These are phyloP conservation scores for Leccinum pseudoinsigne DNA, from an alignment of 1,284 basidiomycete genomes.

Conservation along the genomic window DNA sequence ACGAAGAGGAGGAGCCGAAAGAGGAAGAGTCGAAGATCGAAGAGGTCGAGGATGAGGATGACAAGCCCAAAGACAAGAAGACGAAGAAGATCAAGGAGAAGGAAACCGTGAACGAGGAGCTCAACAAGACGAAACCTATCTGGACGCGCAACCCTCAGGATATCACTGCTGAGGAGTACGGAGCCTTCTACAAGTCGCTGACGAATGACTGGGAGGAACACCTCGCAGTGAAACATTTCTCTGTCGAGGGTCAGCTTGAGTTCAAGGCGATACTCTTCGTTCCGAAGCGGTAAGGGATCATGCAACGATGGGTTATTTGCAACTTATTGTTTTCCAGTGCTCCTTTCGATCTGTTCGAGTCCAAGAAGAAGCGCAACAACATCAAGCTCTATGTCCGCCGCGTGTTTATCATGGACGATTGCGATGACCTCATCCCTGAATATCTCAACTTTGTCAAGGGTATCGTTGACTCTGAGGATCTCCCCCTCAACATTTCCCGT, in stretches of 20 bases:
- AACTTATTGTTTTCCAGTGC: conserved; percentile 52
- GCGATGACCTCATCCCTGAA: conserved; percentile 99
- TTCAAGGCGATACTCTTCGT: conserved; percentile 99
- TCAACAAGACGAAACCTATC: conserved; percentile 99
- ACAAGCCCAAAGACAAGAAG: conserved; percentile 92
- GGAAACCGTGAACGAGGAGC: conserved; percentile 91
- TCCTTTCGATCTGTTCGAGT: conserved; percentile 99
- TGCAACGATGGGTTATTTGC: not conserved
- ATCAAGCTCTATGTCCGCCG: conserved; percentile 99
- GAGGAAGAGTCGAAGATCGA: conserved; percentile 75
- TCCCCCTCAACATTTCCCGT: conserved; percentile 99
- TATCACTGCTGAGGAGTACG: conserved; percentile 93
- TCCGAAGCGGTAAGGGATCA: conserved; percentile 80
- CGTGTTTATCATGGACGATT: conserved; percentile 99
- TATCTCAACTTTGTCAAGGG: conserved; percentile 99
- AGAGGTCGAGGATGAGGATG: conserved; percentile 82
- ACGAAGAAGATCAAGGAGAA: conserved; percentile 96
- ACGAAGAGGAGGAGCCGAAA: conserved; percentile 66
- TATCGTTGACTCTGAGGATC: conserved; percentile 99
- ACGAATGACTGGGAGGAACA: conserved; percentile 99
- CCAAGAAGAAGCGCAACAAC: conserved; percentile 99
- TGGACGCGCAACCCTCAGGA: conserved; percentile 99
- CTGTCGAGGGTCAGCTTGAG: conserved; percentile 99
- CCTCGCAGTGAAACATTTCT: conserved; percentile 99
- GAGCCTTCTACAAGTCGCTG: conserved; percentile 98